Base-by-base conservation (phyloP, 306 rosid genomes). In the Neltuma alba region DNA sequence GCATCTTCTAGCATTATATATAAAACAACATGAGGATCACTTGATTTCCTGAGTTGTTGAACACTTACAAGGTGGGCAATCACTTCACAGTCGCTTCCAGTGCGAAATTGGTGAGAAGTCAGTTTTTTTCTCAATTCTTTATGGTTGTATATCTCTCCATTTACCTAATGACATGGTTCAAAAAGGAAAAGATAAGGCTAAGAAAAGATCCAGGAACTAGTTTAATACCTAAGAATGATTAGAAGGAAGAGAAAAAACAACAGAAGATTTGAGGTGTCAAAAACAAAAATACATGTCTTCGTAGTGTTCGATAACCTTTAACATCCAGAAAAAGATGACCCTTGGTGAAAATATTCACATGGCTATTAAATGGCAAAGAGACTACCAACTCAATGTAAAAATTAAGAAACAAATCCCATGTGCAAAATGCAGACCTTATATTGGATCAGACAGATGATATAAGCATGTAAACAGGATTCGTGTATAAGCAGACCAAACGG, bases 71-170 rank as follows among this genome's bases (percentile, higher is more conserved):
- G 99, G 90, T 93, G 98, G 5, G 99, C 90, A 86, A 96, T 91
- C 66, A 96, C 99, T 93, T 96, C 99, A 84, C 99, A 93, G 70
- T 93, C 97, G 83, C 99, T 96, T 36, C 93, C 96, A 38, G 98
- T 96, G 81, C 96, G 89, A 76, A 95, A 91, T 76, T 89, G 79
- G 81, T 96, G 99, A 31, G 93, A 89, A 84, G 64, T 83, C 79
- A 93, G 91, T 73, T 87, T 79, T 81, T 85, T 80, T 70, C 87
- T 82, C 87, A 93, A 81, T 73, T 86, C 83, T 57, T 83, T 91
- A n/a, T 95, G 98, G 89, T 95, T 95, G 89, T 95, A 95, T 84
- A 95, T 95, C 90, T 95, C 99, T 63, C 97, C 99, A 81, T 95
- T 95, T 21, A 95, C 98, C 99, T 95, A 83, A 50, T 70, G 16